phyloP scores from a whole-genome alignment of 1,139 yeast genomes.

The Kurtzmaniella quercitrusa region DNA sequence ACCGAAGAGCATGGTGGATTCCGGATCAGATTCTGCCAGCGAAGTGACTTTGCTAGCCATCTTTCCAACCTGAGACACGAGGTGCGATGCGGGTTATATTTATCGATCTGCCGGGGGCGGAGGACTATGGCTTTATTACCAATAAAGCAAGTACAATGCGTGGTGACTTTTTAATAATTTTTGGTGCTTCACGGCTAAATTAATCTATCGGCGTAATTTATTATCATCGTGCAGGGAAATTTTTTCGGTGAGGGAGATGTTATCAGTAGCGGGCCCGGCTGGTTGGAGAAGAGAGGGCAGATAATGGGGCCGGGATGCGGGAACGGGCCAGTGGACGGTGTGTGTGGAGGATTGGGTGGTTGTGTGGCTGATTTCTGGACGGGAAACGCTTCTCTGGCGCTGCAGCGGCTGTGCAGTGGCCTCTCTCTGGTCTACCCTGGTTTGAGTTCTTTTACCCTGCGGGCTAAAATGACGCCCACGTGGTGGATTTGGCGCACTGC shows the following conservation, averaged over 20 bases:
- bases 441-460: too few relatives aligned
- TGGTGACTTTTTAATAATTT: not conserved
- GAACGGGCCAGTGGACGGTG: too few relatives aligned
- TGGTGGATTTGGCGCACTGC: not conserved
- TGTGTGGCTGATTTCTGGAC: too few relatives aligned
- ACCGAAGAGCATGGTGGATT: conserved; percentile 68
- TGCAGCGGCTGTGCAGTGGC: too few relatives aligned
- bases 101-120: not conserved
- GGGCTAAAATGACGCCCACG: not conserved
- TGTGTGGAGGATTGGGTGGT: not conserved
- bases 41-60: not conserved
- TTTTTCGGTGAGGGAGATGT: too few relatives aligned
- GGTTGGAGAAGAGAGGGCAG: too few relatives aligned
- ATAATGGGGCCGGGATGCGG: too few relatives aligned
- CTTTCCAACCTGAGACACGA: not conserved
- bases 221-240: not conserved
- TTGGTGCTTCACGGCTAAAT: not conserved
- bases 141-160: not conserved
- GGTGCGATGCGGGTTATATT: conserved; percentile 1
- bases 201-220: not conserved
- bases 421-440: too few relatives aligned
- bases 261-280: too few relatives aligned
- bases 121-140: not conserved
- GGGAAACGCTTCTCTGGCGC: too few relatives aligned
- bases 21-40: not conserved